Percentiles rank a stretch among this genome's conserved stretches.
These are phyloP conservation scores for Tardiomyces blankii DNA, from an alignment of 1,139 yeast species.

Conservation along the genomic window DNA sequence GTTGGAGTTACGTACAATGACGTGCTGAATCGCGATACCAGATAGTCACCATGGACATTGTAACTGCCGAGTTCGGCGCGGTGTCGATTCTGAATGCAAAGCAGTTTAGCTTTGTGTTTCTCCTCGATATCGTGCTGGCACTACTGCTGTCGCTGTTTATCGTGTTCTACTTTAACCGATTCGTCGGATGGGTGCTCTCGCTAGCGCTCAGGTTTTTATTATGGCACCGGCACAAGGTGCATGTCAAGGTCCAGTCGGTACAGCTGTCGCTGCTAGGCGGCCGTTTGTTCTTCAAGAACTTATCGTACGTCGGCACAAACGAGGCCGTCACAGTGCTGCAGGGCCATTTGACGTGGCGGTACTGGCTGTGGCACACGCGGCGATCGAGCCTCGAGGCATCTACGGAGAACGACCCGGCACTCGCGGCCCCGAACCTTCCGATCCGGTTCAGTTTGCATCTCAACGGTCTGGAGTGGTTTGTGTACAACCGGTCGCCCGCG, in stretches of 20 bases:
- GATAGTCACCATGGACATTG: background rate
- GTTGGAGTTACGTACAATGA: too few relatives aligned
- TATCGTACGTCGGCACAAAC: conserved; percentile 60
- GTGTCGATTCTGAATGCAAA: conserved; percentile 19
- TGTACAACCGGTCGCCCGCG: conserved; percentile 68
- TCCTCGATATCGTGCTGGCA: conserved; percentile 71
- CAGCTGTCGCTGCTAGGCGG: conserved; percentile 77
- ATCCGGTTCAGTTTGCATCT: conserved; percentile 47
- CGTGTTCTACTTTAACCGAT: conserved; percentile 66
- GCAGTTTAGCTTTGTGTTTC: conserved; percentile 68
- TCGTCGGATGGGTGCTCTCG: conserved; percentile 54
- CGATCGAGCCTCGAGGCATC: conserved; percentile 30
- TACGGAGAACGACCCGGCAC: conserved; percentile 13
- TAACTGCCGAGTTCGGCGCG: conserved; percentile 4
- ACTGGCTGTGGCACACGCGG: conserved; percentile 60
- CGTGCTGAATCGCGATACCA: too few relatives aligned
- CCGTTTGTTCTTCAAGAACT: conserved; percentile 62
- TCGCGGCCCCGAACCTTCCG: conserved; percentile 34
- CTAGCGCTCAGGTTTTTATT: conserved; percentile 38
- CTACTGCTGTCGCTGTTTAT: conserved; percentile 51
- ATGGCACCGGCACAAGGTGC: conserved; percentile 52
- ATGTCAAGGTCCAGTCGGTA: conserved; percentile 58
- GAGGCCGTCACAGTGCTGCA: conserved; percentile 58
- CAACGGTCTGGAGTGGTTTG: conserved; percentile 73
- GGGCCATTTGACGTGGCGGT: conserved; percentile 78